Evolutionary conservation across 2,329 filamentous ascomycete species (phyloP).

Genomic region (Colletotrichum spinosum): DNA sequence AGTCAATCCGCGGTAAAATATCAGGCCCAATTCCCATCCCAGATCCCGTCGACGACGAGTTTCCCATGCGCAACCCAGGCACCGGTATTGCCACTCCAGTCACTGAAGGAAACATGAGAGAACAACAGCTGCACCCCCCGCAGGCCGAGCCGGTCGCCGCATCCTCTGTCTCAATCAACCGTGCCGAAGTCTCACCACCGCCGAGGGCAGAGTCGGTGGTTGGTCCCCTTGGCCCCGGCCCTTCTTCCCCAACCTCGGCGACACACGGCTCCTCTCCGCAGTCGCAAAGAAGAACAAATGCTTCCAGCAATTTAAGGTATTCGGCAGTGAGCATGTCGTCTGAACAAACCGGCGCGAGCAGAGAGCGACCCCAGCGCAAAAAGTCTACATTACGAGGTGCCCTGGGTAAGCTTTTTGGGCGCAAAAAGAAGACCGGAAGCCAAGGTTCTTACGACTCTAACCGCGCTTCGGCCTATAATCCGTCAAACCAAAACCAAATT

Average conservation of each 20-base stretch:
- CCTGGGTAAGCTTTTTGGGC: slow-evolving; percentile 68
- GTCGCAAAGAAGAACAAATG: slow-evolving; percentile 49
- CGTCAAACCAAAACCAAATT: slow-evolving; percentile 55
- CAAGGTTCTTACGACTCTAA: slow-evolving; percentile 45
- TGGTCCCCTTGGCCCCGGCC: slow-evolving; percentile 17
- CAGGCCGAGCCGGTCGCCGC: slow-evolving; percentile 19
- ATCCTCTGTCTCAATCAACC: slow-evolving; percentile 26
- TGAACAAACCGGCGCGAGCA: slow-evolving; percentile 46
- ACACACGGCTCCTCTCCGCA: slow-evolving; percentile 38
- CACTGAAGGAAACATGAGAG: slow-evolving; percentile 41
- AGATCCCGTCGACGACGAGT: slow-evolving; percentile 62
- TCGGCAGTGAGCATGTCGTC: slow-evolving; percentile 60
- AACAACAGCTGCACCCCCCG: slow-evolving; percentile 34
- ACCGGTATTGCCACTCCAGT: slow-evolving; percentile 49
- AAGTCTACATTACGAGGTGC: slow-evolving; percentile 69
- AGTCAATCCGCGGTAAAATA: slow-evolving; percentile 69
- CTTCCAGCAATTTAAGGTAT: slow-evolving; percentile 57
- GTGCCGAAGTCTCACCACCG: slow-evolving; percentile 21
- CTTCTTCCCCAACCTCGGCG: slow-evolving; percentile 30
- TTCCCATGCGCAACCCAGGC: slow-evolving; percentile 61
- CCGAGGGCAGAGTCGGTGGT: slow-evolving; percentile 29
- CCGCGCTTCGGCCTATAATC: slow-evolving; percentile 42
- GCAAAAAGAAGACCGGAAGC: slow-evolving; percentile 62
- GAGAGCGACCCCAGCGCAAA: slow-evolving; percentile 60
- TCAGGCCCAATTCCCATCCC: slow-evolving; percentile 70